phyloP scores from a whole-genome alignment of 495 filamentous ascomycete genomes.

The Daldinia caldariorum region DNA sequence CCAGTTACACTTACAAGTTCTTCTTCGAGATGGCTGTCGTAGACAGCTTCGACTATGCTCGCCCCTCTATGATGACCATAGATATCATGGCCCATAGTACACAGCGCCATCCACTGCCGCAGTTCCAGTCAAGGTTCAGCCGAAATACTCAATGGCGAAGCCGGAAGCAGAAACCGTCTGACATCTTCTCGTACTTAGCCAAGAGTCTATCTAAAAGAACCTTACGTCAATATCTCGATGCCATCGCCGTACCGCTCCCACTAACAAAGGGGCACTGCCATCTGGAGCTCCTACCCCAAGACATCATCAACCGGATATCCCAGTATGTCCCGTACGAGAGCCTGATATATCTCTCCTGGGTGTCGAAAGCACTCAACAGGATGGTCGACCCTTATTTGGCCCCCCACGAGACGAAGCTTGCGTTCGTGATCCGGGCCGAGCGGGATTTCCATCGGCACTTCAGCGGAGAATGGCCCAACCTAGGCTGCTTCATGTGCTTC shows the following conservation, averaged over 20 bases:
- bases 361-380: constrained; percentile 7
- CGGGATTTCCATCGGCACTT: constrained; percentile 41
- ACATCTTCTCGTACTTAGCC: background rate
- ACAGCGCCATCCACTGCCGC: background rate
- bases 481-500: constrained; percentile 43
- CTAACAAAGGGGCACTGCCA: background rate
- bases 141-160: background rate
- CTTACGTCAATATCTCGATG: constrained; percentile 14
- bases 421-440: constrained; percentile 41
- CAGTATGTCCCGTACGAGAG: constrained; percentile 30
- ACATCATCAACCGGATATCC: constrained; percentile 30
- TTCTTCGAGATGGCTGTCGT: constrained; percentile 11
- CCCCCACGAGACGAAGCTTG: constrained; percentile 26
- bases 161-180: background rate
- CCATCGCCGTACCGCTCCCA: constrained; percentile 6
- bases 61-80: background rate
- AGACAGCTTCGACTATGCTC: background rate
- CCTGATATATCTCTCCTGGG: constrained; percentile 28
- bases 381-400: constrained; percentile 31
- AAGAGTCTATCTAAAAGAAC: constrained; percentile 22
- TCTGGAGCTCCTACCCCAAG: constrained; percentile 24
- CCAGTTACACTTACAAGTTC: background rate
- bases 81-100: background rate
- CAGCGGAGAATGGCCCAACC: constrained; percentile 15
- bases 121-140: background rate